Evolutionary conservation across 352 stramenopile species (phyloP), one percentile per base, ranked within the genome.

Genomic region (Phytophthora quininea): DNA sequence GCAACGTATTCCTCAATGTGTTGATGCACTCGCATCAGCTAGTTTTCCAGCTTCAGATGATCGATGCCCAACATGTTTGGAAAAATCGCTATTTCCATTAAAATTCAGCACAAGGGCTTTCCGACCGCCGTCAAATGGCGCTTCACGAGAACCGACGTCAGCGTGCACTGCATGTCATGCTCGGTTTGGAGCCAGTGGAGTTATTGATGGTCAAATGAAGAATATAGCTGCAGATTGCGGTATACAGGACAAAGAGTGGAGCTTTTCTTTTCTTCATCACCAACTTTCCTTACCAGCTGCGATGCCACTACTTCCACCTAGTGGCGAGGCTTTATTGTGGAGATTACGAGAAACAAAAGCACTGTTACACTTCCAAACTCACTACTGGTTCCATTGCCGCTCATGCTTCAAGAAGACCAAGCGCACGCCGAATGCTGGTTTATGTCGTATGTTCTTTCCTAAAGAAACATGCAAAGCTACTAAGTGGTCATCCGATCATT

Each of bases 301-400:
- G 1, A 15, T 57, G 9, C 50, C 50, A 3, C 32, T 24, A 33
- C 32, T 51, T 27, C 6, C 42, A n/a, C 54, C 54, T 1, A 9
- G 51, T 19, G 53, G 6, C 6, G 3, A 59, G 51, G 53, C 50
- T 51, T 9, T 14, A 32, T 27, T 24, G 4, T 61, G 14, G 2
- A 47, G 2, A 19, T 43, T 61, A 2, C 3, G 12, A 19, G 54
- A 61, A 61, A 53, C 54, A 6, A 15, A 12, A 12, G 15, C 31
- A 15, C 35, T 61, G 14, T 24, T 61, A 31, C 42, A 19, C 8
- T 61, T 54, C 35, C 54, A 54, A 46, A 57, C 50, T 11, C 33
- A 57, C 46, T n/a, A 57, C n/a, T 57, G 50, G 50, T 57, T 57
- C 8, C 50, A 57, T 33, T 46, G 33, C 30, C 50, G 50, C 4